A percentile compares a stretch with the other conserved stretches of the same genome.
Evolutionary conservation across 192 early-diverging fungal genomes (phyloP).

Genomic region (Diversispora eburnea): DNA sequence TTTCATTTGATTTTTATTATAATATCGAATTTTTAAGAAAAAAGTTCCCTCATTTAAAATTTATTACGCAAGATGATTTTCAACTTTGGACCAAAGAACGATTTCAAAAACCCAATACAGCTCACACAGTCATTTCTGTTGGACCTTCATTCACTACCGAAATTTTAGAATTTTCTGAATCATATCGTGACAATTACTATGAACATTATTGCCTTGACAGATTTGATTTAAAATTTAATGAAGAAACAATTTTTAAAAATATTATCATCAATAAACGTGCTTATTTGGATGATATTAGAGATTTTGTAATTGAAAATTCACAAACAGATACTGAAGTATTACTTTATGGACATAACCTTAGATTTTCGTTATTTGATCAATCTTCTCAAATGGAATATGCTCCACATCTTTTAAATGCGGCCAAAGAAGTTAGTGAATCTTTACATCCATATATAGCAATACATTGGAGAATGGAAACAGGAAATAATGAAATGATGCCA

Average conservation of each 20-base stretch:
- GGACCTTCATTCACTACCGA: neutral
- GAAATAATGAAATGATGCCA: slow-evolving; percentile 18
- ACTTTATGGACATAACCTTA: neutral
- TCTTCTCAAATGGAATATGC: neutral
- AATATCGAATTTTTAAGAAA: neutral
- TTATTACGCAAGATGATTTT: neutral
- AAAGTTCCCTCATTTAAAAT: neutral
- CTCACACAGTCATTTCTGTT: neutral
- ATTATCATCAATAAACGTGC: neutral
- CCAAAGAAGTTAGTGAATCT: neutral
- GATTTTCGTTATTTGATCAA: neutral
- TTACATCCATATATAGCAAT: slow-evolving; percentile 35
- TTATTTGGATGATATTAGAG: neutral
- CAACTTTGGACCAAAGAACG: neutral
- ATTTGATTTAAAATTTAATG: neutral
- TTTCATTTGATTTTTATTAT: slow-evolving; percentile 26
- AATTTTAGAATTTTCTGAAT: neutral
- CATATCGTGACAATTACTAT: neutral
- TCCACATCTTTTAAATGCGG: neutral
- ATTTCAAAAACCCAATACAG: neutral
- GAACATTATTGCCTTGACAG: neutral
- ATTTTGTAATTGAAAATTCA: neutral
- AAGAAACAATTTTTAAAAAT: neutral
- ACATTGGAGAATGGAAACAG: slow-evolving; percentile 40
- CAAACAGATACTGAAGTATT: neutral